phyloP scores from a whole-genome alignment of 352 stramenopile genomes.

The Pythium folliculosum region DNA sequence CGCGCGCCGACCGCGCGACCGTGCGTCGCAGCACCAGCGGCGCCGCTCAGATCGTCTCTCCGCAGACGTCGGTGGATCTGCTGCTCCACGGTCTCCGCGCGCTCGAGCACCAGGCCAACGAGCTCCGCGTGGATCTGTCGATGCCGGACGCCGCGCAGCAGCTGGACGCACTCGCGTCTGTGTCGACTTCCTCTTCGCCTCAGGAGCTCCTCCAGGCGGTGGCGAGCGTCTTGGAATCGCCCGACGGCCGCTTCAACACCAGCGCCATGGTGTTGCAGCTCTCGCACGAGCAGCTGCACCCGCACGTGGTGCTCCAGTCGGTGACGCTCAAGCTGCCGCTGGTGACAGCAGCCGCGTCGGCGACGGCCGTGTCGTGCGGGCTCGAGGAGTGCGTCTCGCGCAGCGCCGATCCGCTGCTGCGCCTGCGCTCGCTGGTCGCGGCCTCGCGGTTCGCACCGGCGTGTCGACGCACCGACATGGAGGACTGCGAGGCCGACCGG shows the following conservation, averaged over 20 bases:
- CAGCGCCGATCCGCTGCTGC: conserved; percentile 1
- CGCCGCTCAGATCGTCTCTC: not conserved
- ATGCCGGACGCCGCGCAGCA: not conserved
- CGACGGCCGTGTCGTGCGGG: not conserved
- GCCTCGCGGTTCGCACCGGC: not conserved
- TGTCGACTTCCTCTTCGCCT: not conserved
- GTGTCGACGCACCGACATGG: not conserved
- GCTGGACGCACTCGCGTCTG: not conserved
- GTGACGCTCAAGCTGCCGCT: conserved; percentile 4
- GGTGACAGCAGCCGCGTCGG: not conserved
- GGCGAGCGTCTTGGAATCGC: not conserved
- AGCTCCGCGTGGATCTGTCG: not conserved
- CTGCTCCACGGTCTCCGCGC: conserved; percentile 6
- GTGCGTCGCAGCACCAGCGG: not conserved
- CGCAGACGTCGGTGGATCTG: conserved; percentile 9
- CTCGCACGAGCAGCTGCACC: conserved; percentile 1
- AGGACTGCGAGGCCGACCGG: not conserved
- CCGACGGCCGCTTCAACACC: not conserved
- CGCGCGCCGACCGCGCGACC: not conserved
- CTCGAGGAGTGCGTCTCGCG: not conserved
- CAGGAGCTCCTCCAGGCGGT: not conserved
- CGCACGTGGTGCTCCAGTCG: conserved; percentile 2
- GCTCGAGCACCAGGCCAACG: not conserved
- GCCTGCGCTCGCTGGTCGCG: conserved; percentile 8
- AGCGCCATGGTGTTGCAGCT: conserved; percentile 2